Conservation (phyloP, 192 early-diverging fungal genomes). For the Coemansia pectinata region DNA sequence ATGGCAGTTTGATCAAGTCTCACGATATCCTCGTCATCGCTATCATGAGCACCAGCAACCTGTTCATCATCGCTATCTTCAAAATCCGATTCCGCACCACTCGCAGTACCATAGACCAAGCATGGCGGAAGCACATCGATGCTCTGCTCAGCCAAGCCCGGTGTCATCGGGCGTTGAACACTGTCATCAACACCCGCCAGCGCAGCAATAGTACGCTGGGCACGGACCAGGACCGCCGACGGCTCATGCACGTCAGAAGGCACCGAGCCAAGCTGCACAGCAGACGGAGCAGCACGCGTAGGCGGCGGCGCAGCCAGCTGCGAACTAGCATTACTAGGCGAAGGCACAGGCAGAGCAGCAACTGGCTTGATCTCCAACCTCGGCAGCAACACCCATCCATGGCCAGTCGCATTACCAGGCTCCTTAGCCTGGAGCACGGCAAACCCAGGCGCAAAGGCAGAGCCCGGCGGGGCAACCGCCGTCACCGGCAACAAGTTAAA, state of each 20-base stretch:
- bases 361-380: conserved; percentile 28
- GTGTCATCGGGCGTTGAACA: conserved; percentile 6
- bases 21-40: neutral
- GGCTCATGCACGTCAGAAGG: neutral
- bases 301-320: conserved; percentile 20
- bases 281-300: conserved; percentile 12
- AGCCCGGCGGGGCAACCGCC: neutral
- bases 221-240: neutral
- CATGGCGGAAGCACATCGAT: conserved; percentile 16
- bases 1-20: conserved; percentile 19
- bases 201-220: neutral
- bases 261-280: neutral
- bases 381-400: conserved; percentile 43
- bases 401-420: conserved; percentile 16
- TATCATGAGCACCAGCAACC: neutral
- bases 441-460: neutral
- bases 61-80: conserved; percentile 15
- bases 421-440: neutral
- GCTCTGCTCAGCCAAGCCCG: conserved; percentile 14
- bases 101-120: neutral
- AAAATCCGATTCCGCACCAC: conserved; percentile 34
- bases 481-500: conserved; percentile 34
- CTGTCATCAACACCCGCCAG: conserved; percentile 6
- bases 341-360: neutral
- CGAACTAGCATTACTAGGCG: neutral